Evolutionary conservation across 148 eudicot species (phyloP), one percentile per base, ranked within the genome.

Genomic region (Vaccinium vitisidaea): DNA sequence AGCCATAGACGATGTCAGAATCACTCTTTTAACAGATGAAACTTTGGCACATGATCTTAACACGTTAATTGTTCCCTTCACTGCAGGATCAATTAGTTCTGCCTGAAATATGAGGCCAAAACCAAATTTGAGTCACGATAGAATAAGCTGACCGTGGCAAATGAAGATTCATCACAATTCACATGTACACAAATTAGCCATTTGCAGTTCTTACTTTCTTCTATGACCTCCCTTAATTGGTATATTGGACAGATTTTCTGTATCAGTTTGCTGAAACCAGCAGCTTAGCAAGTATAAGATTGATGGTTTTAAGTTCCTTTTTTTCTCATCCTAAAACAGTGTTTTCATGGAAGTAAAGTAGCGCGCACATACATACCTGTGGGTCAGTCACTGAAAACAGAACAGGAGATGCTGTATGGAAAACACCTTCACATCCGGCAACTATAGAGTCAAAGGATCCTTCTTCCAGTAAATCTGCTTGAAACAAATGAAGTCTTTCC

Each of bases 351-450:
- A 5, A 77, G 59, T 23, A n/a, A 50, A n/a, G 30, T 9, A 63
- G 70, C 27, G 25, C n/a, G 16, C 43, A 39, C 43, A 56, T 52
- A 27, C 8, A 1, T 7, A 86, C 93, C 89, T 91, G 88, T 52
- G 93, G 93, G 63, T 89, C 88, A 6, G 39, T 6, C 19, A 69
- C 75, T 3, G 65, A 61, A 12, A 78, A 3, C 8, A 36, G 43
- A 79, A 88, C 84, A n/a, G 90, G 91, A 85, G 86, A 81, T 85
- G 89, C 88, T 15, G 83, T 82, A 36, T 89, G 90, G 30, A 87
- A 87, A 61, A 89, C 88, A 5, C 87, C 88, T 30, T 84, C 79
- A 84, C 88, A 84, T 70, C 88, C 91, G n/a, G 48, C 36, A 56
- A 87, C 78, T 69, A 86, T 84, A 21, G 85, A 21, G 83, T 87